Evolutionary conservation across 2,329 filamentous ascomycete species (phyloP), one percentile per base, ranked within the genome.

Genomic region (Coleophoma crateriformis): DNA sequence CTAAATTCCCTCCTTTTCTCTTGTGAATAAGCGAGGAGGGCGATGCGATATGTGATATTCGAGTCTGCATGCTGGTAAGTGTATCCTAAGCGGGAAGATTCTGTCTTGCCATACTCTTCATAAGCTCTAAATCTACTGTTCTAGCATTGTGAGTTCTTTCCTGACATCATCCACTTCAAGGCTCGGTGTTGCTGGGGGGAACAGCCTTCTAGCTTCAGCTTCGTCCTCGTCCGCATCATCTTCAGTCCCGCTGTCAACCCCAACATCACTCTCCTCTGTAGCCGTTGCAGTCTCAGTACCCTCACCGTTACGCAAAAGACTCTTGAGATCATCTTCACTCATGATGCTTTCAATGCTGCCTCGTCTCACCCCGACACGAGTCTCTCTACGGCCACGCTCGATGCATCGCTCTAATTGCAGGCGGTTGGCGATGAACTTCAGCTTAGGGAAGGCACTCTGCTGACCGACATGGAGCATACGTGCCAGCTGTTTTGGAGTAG

Each of bases 381-480:
- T 81, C 62, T 78, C 76, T 45, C 71, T 66, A 15, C 82, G 68
- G 1, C 81, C 83, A 53, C 71, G 67, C 60, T 85, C 81, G n/a
- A 86, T 75, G 45, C 81, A 64, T 45, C 84, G 77, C 70, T 99
- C 94, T 8, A 96, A 75, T 61, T 88, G 89, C 57, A 96, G 79
- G 46, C 94, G 73, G 64, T 99, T 99, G 20, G 79, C 81, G 51
- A 97, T 82, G 63, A 97, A 99, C 63, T 94, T 88, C 46, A 99
- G 75, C 65, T 94, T 95, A 0, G 94, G 89, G 64, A 95, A 99
- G 1, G 87, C 82, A 54, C 87, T 90, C 67, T 94, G 88, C 67
- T 95, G 87, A 17, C 94, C 94, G 50, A 89, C 87, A 54, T 90
- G 87, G 13, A 99, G 80, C 92, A 97, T 96, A 35, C 87, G 79